Evolutionary conservation across 192 early-diverging fungal species (phyloP).

Genomic region (Allomyces macrogynus): DNA sequence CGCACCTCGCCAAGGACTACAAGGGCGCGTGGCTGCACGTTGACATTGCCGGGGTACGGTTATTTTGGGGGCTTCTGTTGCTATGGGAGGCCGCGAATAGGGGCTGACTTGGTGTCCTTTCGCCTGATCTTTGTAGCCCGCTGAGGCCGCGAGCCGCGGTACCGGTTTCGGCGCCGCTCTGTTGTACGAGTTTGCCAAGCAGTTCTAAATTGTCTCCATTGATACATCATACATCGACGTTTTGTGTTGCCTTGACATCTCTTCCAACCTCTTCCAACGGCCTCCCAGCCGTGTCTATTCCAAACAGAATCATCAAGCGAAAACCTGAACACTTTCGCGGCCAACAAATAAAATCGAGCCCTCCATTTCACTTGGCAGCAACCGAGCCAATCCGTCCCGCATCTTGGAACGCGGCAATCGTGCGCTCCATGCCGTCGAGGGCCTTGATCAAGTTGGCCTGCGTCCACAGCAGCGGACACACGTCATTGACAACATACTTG

Average conservation of each 20-base stretch:
- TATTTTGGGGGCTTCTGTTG: not conserved
- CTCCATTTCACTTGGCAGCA: too few relatives aligned
- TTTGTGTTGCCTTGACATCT: too few relatives aligned
- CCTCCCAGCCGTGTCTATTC: too few relatives aligned
- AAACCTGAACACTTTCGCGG: too few relatives aligned
- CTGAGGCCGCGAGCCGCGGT: slow-evolving; percentile 5
- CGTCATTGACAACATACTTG: slow-evolving; percentile 16
- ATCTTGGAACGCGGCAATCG: too few relatives aligned
- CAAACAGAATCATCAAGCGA: too few relatives aligned
- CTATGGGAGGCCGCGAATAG: not conserved
- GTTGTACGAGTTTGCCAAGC: slow-evolving; percentile 4
- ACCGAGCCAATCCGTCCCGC: too few relatives aligned
- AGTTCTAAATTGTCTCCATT: not conserved
- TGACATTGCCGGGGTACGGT: slow-evolving; percentile 12
- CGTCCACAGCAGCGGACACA: slow-evolving; percentile 16
- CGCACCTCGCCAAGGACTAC: slow-evolving; percentile 13
- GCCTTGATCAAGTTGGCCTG: slow-evolving; percentile 14
- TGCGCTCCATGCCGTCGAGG: not conserved
- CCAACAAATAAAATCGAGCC: too few relatives aligned
- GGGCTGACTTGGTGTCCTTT: too few relatives aligned
- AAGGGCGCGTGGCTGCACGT: slow-evolving; percentile 21
- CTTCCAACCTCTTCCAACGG: too few relatives aligned
- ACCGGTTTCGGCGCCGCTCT: slow-evolving; percentile 18
- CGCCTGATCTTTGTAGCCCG: slow-evolving; percentile 1
- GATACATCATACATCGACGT: too few relatives aligned